Evolutionary conservation across 345 rosid species (phyloP), one percentile per base, ranked within the genome.

Genomic region (Citrus medica): DNA sequence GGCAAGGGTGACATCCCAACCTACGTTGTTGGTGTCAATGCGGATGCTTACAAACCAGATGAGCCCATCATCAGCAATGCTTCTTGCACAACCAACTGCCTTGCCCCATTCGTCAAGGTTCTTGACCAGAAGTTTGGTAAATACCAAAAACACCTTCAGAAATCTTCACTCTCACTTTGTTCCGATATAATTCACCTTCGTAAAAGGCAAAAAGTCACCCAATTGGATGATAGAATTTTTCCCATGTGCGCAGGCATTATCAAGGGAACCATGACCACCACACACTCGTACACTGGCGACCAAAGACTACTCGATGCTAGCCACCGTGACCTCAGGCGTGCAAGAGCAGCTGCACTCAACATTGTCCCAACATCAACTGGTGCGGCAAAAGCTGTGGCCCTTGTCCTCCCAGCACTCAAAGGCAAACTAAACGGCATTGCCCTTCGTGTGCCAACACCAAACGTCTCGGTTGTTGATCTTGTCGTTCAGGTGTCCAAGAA

Each of bases 1-100:
- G 99, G 99, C 27, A 95, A 95, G 85, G 99, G 99, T 24, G 99
- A 95, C 75, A 95, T 95, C 81, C 99, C 99, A 1, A 95, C 99
- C 19, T 95, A 93, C 59, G 98, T 95, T 0, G 94, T 95, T 71
- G 99, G 99, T 9, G 99, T 95, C 73, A 92, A 95, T 82, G 99
- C 89, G n/a, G 99, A 91, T 1, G 67, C 70, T 51, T 95, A 95
- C 90, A 89, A 21, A 80, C 92, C 82, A 4, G 87, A 76, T 8
- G 99, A 95, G 76, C 82, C 94, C 68, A 93, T 95, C 82, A 92
- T 95, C 87, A 95, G 99, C 89, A 95, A 93, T 28, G 99, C 99
- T 9, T 95, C 99, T 75, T 95, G 99, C 90, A 95, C 99, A 79
- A 95, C 99, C n/a, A 95, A 95, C 82, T 95, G 99, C 83, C 97